These are phyloP conservation scores for Striga asiatica DNA, from an alignment of 257 asterid species.

Conservation along the genomic window DNA sequence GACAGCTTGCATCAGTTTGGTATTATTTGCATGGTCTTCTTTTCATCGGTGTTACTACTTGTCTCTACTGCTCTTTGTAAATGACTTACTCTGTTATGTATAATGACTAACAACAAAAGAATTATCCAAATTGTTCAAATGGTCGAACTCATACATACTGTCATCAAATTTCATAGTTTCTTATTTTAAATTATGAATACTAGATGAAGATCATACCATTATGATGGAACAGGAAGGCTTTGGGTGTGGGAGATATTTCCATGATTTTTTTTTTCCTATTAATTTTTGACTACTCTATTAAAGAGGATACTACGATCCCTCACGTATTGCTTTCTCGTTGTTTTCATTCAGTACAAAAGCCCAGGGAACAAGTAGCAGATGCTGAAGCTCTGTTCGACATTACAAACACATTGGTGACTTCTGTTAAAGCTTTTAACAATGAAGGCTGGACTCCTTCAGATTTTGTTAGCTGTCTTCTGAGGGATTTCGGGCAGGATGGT, in stretches of 20 bases:
- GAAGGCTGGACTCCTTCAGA: constrained; percentile 30
- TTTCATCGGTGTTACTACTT: background rate
- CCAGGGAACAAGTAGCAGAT: constrained; percentile 58
- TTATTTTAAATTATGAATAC: too few species aligned
- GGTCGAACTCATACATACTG: too few species aligned
- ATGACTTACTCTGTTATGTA: background rate
- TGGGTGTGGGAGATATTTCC: too few species aligned
- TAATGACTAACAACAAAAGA: background rate
- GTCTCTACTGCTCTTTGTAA: background rate
- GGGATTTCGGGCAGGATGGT: constrained; percentile 12
- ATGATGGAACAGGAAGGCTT: too few species aligned
- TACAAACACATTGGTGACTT: constrained; percentile 25
- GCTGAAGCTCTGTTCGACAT: constrained; percentile 46
- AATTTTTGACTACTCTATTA: background rate
- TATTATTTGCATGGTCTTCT: constrained; percentile 7
- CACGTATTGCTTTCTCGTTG: background rate
- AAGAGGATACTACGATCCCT: too few species aligned
- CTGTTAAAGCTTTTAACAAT: constrained; percentile 23
- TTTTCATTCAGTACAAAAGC: constrained; percentile 30
- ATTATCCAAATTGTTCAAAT: too few species aligned
- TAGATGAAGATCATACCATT: too few species aligned
- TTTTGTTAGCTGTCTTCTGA: constrained; percentile 33
- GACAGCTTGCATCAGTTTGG: constrained; percentile 34
- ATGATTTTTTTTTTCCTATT: background rate
- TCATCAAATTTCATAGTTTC: too few species aligned